Evolutionary conservation across 768 basidiomycete species (phyloP).

Genomic region (Cubamyces lactineus): DNA sequence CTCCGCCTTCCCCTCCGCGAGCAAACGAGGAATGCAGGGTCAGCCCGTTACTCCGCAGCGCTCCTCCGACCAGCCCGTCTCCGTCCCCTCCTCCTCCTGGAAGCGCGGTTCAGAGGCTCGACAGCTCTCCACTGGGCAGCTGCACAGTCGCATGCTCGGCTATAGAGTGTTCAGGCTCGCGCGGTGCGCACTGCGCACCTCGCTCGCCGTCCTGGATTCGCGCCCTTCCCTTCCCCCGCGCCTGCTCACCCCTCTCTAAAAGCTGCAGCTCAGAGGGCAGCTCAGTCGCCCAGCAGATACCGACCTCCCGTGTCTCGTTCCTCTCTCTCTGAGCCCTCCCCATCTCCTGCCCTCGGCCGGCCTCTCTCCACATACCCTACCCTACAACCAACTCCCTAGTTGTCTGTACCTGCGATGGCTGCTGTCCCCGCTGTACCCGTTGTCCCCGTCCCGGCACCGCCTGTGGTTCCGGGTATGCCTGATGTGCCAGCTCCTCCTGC

Average conservation of each 20-base stretch:
- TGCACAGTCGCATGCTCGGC: no score
- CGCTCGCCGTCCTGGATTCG: slow-evolving; percentile 8
- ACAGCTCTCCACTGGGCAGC: no score
- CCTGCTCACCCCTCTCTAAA: not conserved
- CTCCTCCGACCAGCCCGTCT: not conserved
- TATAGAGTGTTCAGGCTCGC: not conserved
- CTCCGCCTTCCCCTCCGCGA: not conserved
- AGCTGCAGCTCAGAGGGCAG: not conserved
- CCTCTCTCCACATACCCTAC: not conserved
- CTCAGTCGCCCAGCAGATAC: not conserved
- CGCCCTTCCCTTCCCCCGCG: slow-evolving; percentile 3
- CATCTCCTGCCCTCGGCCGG: not conserved
- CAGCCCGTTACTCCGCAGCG: not conserved
- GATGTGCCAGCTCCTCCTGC: not conserved
- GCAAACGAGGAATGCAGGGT: not conserved
- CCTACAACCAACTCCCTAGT: not conserved
- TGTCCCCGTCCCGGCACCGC: not conserved
- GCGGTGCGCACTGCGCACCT: not conserved
- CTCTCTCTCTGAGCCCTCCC: not conserved
- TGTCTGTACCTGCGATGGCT: not conserved
- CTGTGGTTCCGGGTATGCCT: not conserved
- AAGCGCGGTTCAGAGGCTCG: not conserved
- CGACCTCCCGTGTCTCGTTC: not conserved
- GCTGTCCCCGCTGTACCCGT: not conserved
- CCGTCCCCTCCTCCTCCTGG: not conserved